A percentile compares a stretch with the other conserved stretches of the same genome.
These are phyloP conservation scores for Lentinula boryana DNA, from an alignment of 768 basidiomycete species.

Conservation along the genomic window DNA sequence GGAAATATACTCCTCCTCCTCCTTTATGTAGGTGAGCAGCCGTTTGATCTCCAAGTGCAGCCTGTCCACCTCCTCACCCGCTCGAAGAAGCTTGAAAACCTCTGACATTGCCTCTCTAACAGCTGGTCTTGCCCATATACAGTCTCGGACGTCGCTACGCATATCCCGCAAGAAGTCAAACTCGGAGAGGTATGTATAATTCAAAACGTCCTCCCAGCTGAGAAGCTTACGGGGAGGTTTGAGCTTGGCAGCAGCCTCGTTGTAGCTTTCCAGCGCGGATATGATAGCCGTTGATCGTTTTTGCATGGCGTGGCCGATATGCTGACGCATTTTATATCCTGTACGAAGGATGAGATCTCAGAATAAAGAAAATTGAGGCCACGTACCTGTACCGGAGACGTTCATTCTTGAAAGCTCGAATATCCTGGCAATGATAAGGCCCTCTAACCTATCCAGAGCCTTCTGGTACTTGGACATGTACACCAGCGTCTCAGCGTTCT, in stretches of 20 bases:
- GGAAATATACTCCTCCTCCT: constrained; percentile 6
- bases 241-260: constrained; percentile 18
- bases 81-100: constrained; percentile 10
- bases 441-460: constrained; percentile 12
- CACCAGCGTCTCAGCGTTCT: not conserved
- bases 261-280: constrained; percentile 17
- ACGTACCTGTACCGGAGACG: constrained; percentile 19
- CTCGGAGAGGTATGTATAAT: constrained; percentile 7
- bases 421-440: constrained; percentile 11
- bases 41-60: constrained; percentile 16
- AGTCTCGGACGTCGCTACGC: constrained; percentile 14
- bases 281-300: constrained; percentile 16
- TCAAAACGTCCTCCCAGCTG: constrained; percentile 17
- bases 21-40: constrained; percentile 13
- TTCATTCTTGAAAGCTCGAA: constrained; percentile 17
- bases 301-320: constrained; percentile 19
- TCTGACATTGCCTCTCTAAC: constrained; percentile 1
- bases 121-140: constrained; percentile 15
- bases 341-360: no score
- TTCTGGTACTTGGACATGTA: constrained; percentile 5
- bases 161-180: constrained; percentile 20
- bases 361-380: no score
- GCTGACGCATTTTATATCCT: constrained; percentile 23
- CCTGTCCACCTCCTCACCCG: constrained; percentile 15
- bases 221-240: constrained; percentile 13